Conservation (phyloP, 331 rosid genomes). For the Saraca asoca region DNA sequence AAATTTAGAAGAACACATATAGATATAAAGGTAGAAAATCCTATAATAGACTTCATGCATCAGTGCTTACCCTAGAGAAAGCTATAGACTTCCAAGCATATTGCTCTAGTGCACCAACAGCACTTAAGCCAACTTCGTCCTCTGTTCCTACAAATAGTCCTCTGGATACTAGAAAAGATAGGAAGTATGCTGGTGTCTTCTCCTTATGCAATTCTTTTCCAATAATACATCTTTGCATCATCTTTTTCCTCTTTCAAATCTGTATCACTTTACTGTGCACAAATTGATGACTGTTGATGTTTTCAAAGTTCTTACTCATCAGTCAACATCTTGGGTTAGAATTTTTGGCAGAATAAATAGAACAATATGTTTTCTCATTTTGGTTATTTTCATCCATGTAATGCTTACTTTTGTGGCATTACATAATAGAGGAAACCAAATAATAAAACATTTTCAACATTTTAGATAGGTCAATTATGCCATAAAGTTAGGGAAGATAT, state of each 20-base stretch:
- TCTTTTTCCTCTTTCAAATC: neutral
- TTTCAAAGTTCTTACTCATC: too few relatives aligned
- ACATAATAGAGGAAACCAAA: neutral
- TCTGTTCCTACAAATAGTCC: constrained; percentile 42
- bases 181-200: constrained; percentile 48
- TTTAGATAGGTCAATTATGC: neutral
- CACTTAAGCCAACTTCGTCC: constrained; percentile 63
- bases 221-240: neutral
- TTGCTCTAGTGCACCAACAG: constrained; percentile 67
- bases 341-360: neutral
- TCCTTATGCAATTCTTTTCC: neutral
- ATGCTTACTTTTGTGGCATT: constrained; percentile 2
- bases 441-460: neutral
- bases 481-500: neutral
- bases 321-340: neutral
- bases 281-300: too few relatives aligned
- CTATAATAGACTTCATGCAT: too few relatives aligned
- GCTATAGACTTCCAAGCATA: too few relatives aligned
- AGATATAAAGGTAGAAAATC: too few relatives aligned
- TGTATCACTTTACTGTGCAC: neutral
- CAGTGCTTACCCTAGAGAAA: too few relatives aligned
- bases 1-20: too few relatives aligned
- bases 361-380: constrained; percentile 2
- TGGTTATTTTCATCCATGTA: constrained; percentile 3
- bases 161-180: constrained; percentile 54